Percentiles rank a stretch among this genome's conserved stretches.
Conservation (phyloP, 1,139 yeast genomes). For the Suhomyces ambrosiae region DNA sequence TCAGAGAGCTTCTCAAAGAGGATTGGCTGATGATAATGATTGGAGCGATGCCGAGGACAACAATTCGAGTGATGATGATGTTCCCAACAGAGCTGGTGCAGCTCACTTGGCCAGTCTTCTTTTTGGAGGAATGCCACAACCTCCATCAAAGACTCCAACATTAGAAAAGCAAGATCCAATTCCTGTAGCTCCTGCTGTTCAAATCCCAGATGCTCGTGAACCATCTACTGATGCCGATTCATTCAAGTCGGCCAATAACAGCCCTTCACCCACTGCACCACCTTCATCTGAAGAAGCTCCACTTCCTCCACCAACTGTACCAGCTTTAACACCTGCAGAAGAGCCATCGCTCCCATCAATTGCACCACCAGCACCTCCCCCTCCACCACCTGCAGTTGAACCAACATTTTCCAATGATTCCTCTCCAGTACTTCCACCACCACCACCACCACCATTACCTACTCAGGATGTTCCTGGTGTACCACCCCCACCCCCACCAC, state of each 20-base stretch:
- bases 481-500: conserved; percentile 23
- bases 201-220: conserved; percentile 7
- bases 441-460: conserved; percentile 17
- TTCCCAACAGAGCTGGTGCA: conserved; percentile 56
- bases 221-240: conserved; percentile 12
- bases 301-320: conserved; percentile 3
- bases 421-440: conserved; percentile 26
- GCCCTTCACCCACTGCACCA: conserved; percentile 12
- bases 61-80: conserved; percentile 51
- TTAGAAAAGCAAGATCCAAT: neutral
- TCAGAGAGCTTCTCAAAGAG: conserved; percentile 68
- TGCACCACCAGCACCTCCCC: conserved; percentile 14
- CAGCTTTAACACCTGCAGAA: conserved; percentile 1
- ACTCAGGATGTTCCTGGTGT: conserved; percentile 19
- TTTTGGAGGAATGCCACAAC: conserved; percentile 61
- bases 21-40: conserved; percentile 50
- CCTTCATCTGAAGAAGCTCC: conserved; percentile 9
- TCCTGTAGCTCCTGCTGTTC: conserved; percentile 3
- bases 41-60: conserved; percentile 68
- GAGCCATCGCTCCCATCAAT: conserved; percentile 5
- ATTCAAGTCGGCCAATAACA: conserved; percentile 10
- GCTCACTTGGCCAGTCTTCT: conserved; percentile 63
- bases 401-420: conserved; percentile 1
- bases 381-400: conserved; percentile 22
- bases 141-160: conserved; percentile 27